These are phyloP conservation scores for Cucurbita pepo DNA, from an alignment of 306 rosid genomes.

Conservation along the genomic window DNA sequence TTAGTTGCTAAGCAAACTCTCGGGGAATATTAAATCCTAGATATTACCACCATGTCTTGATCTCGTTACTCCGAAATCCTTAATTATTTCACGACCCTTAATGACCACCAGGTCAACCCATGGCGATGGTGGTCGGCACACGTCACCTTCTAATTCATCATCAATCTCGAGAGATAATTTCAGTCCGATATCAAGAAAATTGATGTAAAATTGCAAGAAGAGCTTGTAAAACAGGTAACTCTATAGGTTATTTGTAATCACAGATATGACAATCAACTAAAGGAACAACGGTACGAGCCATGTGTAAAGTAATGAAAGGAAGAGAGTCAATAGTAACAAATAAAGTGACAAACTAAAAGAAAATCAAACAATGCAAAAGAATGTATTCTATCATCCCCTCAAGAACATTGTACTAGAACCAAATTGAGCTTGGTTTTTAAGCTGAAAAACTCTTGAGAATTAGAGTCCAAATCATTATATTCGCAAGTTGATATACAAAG, in stretches of 20 bases:
- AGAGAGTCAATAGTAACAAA: too few relatives aligned
- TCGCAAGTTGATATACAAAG: background rate
- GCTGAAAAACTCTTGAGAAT: background rate
- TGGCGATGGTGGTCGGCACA: background rate
- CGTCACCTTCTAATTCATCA: background rate
- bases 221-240: background rate
- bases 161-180: background rate
- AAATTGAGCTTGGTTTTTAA: too few relatives aligned
- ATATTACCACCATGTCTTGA: background rate
- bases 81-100: too few relatives aligned
- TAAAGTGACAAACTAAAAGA: too few relatives aligned
- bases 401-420: background rate
- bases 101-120: too few relatives aligned
- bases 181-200: background rate
- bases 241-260: background rate
- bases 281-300: background rate
- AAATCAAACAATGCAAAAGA: too few relatives aligned
- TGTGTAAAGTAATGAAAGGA: background rate
- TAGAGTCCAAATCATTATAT: background rate
- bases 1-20: background rate
- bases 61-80: too few relatives aligned
- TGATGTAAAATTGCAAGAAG: background rate
- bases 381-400: too few relatives aligned
- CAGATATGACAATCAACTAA: background rate
- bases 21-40: too few relatives aligned